These are phyloP conservation scores for Erigeron philadelphicus DNA, from an alignment of 140 eudicot species.

Conservation along the genomic window DNA sequence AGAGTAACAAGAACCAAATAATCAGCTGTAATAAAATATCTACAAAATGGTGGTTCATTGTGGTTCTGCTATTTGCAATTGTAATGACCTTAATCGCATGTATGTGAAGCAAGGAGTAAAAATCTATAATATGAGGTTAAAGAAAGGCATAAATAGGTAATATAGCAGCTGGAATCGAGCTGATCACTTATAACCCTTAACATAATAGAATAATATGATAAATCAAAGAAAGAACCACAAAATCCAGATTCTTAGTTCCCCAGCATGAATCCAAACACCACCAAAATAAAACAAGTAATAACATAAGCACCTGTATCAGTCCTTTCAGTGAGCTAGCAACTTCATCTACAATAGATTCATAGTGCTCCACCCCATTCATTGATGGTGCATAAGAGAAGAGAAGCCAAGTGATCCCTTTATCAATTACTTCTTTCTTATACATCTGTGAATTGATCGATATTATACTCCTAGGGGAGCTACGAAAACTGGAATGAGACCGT, in stretches of 20 bases:
- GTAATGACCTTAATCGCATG: neutral
- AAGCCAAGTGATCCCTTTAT: constrained; percentile 77
- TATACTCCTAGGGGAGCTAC: constrained; percentile 38
- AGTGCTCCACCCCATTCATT: constrained; percentile 39
- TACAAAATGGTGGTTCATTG: neutral
- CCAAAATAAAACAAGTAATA: constrained; percentile 3
- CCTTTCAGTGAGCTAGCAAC: constrained; percentile 67
- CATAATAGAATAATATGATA: neutral
- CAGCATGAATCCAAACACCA: constrained; percentile 1
- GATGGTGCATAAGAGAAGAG: constrained; percentile 52
- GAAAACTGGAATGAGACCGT: constrained; percentile 37
- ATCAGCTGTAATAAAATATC: neutral
- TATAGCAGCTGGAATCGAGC: neutral
- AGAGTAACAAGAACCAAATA: neutral
- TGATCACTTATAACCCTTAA: neutral
- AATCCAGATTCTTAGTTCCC: neutral
- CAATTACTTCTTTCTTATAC: constrained; percentile 60
- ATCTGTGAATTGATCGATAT: constrained; percentile 43
- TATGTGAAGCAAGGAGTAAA: neutral
- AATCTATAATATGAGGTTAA: neutral
- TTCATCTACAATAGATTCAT: constrained; percentile 56
- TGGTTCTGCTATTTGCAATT: neutral
- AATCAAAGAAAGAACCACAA: neutral
- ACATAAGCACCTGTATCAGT: constrained; percentile 58
- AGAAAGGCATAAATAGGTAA: neutral